These are phyloP conservation scores for Myxozyma vanderwaltii DNA, from an alignment of 805 yeast species.

Conservation along the genomic window DNA sequence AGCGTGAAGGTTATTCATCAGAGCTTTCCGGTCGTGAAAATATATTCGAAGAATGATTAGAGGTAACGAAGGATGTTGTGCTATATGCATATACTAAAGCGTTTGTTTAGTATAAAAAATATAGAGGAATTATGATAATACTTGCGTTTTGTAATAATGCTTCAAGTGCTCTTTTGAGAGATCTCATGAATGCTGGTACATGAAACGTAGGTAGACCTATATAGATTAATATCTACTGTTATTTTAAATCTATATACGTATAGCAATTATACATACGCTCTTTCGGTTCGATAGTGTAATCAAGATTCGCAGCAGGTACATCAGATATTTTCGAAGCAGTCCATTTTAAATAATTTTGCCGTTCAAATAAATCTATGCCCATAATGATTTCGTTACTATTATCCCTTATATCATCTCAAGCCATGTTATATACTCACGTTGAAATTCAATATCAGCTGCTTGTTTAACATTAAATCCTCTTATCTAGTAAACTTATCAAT, in stretches of 20 bases:
- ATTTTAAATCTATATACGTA: background rate
- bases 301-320: background rate
- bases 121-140: background rate
- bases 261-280: background rate
- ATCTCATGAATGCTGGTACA: constrained; percentile 18
- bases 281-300: background rate
- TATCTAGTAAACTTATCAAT: constrained; percentile 4
- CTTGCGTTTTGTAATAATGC: constrained; percentile 8
- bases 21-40: constrained; percentile 12
- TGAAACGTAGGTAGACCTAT: constrained; percentile 20
- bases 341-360: constrained; percentile 19
- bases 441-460: constrained; percentile 28
- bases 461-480: constrained; percentile 30
- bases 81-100: constrained; percentile 19
- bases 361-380: constrained; percentile 21
- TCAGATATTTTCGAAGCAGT: constrained; percentile 20
- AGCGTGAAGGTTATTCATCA: background rate
- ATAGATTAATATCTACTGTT: background rate
- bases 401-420: too few relatives aligned
- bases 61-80: constrained; percentile 27
- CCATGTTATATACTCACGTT: constrained; percentile 18
- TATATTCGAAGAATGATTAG: constrained; percentile 24
- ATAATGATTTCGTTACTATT: too few relatives aligned
- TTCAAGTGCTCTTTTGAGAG: constrained; percentile 10
- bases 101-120: background rate